A percentile compares a stretch with the other conserved stretches of the same genome.
phyloP scores from a whole-genome alignment of 306 rosid species.

The Elaeagnus macrophylla region DNA sequence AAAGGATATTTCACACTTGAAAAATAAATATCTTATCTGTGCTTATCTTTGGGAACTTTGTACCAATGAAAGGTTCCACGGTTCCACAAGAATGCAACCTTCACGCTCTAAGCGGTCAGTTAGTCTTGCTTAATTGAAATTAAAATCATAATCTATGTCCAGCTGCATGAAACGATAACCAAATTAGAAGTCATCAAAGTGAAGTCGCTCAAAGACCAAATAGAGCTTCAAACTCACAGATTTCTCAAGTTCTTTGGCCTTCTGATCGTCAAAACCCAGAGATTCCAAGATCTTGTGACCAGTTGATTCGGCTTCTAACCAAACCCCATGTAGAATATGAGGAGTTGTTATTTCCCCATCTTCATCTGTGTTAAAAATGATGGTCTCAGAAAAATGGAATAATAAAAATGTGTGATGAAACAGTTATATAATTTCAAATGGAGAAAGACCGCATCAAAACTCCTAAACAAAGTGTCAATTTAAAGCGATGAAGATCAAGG shows the following conservation, averaged over 20 bases:
- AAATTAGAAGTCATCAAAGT: constrained; percentile 2
- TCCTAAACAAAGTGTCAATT: not conserved
- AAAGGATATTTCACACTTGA: no score
- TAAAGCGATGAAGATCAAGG: no score
- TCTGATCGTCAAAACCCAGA: constrained; percentile 80
- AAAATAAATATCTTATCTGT: no score
- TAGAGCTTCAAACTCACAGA: constrained; percentile 38
- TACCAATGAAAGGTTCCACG: constrained; percentile 15
- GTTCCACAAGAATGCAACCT: constrained; percentile 12
- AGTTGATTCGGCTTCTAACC: constrained; percentile 75
- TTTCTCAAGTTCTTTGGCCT: constrained; percentile 64
- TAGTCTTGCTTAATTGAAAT: constrained; percentile 29
- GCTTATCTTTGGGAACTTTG: not conserved
- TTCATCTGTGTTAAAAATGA: constrained; percentile 41
- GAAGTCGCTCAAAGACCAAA: constrained; percentile 4
- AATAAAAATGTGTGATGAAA: not conserved
- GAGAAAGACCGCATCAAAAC: not conserved
- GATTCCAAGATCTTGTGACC: constrained; percentile 57
- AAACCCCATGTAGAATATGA: constrained; percentile 74
- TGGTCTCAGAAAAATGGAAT: no score
- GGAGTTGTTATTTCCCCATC: constrained; percentile 66
- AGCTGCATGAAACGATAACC: constrained; percentile 37
- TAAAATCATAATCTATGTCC: constrained; percentile 51
- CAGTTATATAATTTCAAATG: not conserved
- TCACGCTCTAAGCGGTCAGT: not conserved